Evolutionary conservation across 257 asterid species (phyloP).

Genomic region (Primulina eburnea): DNA sequence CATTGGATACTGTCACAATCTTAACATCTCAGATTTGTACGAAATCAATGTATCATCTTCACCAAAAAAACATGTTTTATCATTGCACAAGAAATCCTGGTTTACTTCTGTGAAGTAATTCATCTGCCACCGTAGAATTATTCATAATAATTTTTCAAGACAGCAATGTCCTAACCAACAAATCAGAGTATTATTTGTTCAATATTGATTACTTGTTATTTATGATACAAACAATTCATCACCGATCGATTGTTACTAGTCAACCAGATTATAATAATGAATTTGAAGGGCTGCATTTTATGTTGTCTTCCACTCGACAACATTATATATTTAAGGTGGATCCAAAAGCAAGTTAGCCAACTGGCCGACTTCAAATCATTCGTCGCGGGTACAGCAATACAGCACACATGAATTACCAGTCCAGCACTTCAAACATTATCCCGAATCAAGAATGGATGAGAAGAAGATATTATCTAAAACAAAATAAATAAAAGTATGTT

Average conservation of each 20-base stretch:
- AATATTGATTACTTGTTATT: slow-evolving; percentile 22
- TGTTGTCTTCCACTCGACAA: slow-evolving; percentile 28
- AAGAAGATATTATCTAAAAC: background rate
- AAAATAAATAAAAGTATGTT: background rate
- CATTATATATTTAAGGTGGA: slow-evolving; percentile 20
- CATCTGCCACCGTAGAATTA: background rate
- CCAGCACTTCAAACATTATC: background rate
- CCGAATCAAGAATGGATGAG: background rate
- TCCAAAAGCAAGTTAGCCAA: slow-evolving; percentile 24
- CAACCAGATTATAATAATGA: slow-evolving; percentile 28
- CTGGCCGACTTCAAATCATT: slow-evolving; percentile 28
- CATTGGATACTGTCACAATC: background rate
- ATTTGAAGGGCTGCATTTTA: slow-evolving; percentile 25
- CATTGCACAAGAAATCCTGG: slow-evolving; percentile 5
- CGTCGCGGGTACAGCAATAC: background rate
- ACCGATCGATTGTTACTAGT: slow-evolving; percentile 28
- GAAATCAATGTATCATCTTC: slow-evolving; percentile 19
- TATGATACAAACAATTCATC: slow-evolving; percentile 23
- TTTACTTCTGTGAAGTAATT: background rate
- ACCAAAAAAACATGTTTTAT: background rate
- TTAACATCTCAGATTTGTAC: background rate
- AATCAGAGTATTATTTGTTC: slow-evolving; percentile 25
- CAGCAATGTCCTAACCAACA: slow-evolving; percentile 36
- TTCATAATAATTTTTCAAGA: slow-evolving; percentile 24
- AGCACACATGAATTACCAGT: background rate